Percentiles rank a stretch among this genome's conserved stretches.
Evolutionary conservation across 139 green algal species (phyloP).

Genomic region (Pseudopediastrum boryanum): DNA sequence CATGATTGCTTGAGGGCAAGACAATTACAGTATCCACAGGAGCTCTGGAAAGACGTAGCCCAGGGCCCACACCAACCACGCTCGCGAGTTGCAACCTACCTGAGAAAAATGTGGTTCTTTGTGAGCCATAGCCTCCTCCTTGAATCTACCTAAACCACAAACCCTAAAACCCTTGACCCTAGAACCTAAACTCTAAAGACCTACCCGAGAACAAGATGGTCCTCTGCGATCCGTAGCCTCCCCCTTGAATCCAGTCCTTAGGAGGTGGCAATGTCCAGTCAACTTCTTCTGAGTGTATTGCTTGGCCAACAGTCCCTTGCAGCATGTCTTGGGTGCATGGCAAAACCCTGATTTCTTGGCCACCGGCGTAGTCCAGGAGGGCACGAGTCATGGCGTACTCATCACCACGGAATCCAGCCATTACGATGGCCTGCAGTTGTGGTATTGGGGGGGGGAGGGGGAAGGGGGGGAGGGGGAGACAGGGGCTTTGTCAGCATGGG

Average conservation of each 20-base stretch:
- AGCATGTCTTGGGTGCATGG: conserved; percentile 44
- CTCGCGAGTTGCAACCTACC: background rate
- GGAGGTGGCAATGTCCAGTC: conserved; percentile 50
- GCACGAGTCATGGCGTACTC: conserved; percentile 57
- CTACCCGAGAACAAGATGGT: conserved; percentile 63
- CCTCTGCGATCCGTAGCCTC: conserved; percentile 62
- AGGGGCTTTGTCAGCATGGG: background rate
- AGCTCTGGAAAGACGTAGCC: background rate
- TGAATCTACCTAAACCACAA: conserved; percentile 30
- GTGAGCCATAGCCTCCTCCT: conserved; percentile 60
- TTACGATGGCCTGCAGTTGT: conserved; percentile 50
- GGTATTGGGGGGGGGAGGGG: background rate
- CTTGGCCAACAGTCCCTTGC: conserved; percentile 41
- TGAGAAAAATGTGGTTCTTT: conserved; percentile 60
- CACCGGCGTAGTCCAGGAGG: conserved; percentile 48
- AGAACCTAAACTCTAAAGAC: too few relatives aligned
- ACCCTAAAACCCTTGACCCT: too few relatives aligned
- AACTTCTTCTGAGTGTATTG: conserved; percentile 35
- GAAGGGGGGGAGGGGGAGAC: background rate
- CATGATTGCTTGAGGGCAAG: background rate
- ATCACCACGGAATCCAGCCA: conserved; percentile 61
- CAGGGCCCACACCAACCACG: conserved; percentile 9
- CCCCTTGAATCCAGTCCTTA: conserved; percentile 34
- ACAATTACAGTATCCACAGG: background rate
- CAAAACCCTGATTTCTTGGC: conserved; percentile 45